phyloP scores from a whole-genome alignment of 225 moss, liverwort and hornwort genomes.

The Ulota crispa region DNA sequence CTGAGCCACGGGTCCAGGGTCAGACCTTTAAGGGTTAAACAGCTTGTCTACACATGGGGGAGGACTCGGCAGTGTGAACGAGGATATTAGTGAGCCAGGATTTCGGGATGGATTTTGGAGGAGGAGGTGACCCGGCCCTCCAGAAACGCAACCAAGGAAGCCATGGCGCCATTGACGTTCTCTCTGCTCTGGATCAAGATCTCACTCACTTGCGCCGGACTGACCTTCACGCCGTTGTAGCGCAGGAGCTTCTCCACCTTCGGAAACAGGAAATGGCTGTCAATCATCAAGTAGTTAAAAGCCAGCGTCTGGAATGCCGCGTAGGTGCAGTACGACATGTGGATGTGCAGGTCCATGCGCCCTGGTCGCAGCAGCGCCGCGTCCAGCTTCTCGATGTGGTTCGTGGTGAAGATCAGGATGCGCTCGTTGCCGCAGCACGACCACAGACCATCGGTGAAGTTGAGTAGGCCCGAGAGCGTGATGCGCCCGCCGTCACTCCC shows the following conservation, averaged over 20 bases:
- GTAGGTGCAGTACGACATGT: slow-evolving; percentile 70
- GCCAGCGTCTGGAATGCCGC: slow-evolving; percentile 66
- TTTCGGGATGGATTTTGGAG: slow-evolving; percentile 41
- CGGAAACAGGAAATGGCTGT: slow-evolving; percentile 49
- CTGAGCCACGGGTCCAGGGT: no score
- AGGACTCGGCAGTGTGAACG: not conserved
- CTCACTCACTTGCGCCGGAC: slow-evolving; percentile 56
- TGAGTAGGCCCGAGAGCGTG: slow-evolving; percentile 78
- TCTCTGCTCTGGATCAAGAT: slow-evolving; percentile 36
- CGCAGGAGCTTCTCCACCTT: slow-evolving; percentile 46
- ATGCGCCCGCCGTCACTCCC: slow-evolving; percentile 50
- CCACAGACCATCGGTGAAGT: slow-evolving; percentile 88
- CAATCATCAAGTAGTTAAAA: slow-evolving; percentile 54
- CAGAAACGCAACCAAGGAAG: slow-evolving; percentile 29
- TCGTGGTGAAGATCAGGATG: slow-evolving; percentile 85
- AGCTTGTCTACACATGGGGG: not conserved
- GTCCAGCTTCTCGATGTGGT: slow-evolving; percentile 75
- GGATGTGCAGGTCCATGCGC: slow-evolving; percentile 85
- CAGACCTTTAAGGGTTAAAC: no score
- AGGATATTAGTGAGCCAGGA: not conserved
- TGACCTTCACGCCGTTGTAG: slow-evolving; percentile 31
- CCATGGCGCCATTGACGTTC: slow-evolving; percentile 25
- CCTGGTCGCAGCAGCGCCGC: slow-evolving; percentile 73
- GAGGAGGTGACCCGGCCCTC: slow-evolving; percentile 21
- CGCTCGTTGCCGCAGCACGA: slow-evolving; percentile 80